These are phyloP conservation scores for Candida tammaniensis DNA, from an alignment of 805 yeast species.

Conservation along the genomic window DNA sequence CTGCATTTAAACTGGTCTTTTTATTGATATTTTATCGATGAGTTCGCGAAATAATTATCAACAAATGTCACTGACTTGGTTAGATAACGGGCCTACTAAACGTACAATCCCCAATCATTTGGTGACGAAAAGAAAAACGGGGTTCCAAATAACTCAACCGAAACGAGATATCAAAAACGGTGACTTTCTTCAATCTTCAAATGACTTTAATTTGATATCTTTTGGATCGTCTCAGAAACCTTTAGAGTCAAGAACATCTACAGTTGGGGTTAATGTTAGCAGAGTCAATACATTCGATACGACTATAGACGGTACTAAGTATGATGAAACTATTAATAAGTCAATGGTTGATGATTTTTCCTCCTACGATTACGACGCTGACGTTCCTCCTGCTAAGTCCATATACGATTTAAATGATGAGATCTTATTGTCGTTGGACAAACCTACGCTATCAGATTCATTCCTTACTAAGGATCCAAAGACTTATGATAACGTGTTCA, in stretches of 20 bases:
- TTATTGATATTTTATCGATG: too few species aligned
- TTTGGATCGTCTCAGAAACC: slow-evolving; percentile 32
- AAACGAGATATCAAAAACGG: slow-evolving; percentile 12
- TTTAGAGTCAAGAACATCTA: slow-evolving; percentile 16
- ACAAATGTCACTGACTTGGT: slow-evolving; percentile 32
- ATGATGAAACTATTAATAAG: slow-evolving; percentile 30
- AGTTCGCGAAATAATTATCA: slow-evolving; percentile 2
- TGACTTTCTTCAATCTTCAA: slow-evolving; percentile 12
- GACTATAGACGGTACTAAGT: slow-evolving; percentile 14
- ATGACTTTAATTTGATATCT: slow-evolving; percentile 33
- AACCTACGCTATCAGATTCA: slow-evolving; percentile 34
- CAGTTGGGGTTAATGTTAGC: slow-evolving; percentile 8
- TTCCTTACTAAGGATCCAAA: slow-evolving; percentile 47
- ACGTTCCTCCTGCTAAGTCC: slow-evolving; percentile 50
- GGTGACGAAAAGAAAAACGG: slow-evolving; percentile 37
- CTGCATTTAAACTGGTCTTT: too few species aligned
- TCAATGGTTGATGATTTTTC: slow-evolving; percentile 27
- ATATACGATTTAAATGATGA: slow-evolving; percentile 48
- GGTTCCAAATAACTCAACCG: slow-evolving; percentile 32
- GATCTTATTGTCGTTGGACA: slow-evolving; percentile 33
- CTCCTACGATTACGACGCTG: slow-evolving; percentile 26
- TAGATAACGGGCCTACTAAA: slow-evolving; percentile 24
- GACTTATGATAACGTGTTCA: slow-evolving; percentile 45
- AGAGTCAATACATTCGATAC: slow-evolving; percentile 24
- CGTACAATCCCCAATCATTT: slow-evolving; percentile 42